A percentile compares a stretch with the other conserved stretches of the same genome.
phyloP scores from a whole-genome alignment of 768 basidiomycete species.

The Hygrophoropsis aurantiaca region DNA sequence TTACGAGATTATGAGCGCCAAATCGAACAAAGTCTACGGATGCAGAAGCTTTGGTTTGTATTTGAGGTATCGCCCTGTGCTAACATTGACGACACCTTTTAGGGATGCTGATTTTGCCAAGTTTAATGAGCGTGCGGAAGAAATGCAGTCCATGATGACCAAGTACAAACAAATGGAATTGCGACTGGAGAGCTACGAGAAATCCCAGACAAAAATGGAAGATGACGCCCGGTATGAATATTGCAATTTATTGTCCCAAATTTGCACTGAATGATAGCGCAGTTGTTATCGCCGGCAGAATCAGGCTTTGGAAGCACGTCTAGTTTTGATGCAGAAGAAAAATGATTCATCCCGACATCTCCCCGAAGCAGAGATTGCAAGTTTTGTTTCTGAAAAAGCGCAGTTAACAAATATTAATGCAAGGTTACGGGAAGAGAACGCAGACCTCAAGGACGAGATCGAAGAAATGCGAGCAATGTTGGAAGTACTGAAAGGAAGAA shows the following conservation, averaged over 20 bases:
- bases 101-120: conserved; percentile 78
- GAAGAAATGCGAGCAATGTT: conserved; percentile 74
- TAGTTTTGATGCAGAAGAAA: conserved; percentile 46
- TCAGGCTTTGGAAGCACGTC: conserved; percentile 58
- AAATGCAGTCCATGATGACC: conserved; percentile 55
- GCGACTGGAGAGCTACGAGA: conserved; percentile 57
- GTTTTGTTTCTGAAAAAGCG: conserved; percentile 47
- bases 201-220: conserved; percentile 53
- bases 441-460: conserved; percentile 49
- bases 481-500: conserved; percentile 58
- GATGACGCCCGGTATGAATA: conserved; percentile 54
- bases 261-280: conserved; percentile 3
- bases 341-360: conserved; percentile 33
- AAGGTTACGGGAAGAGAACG: conserved; percentile 59
- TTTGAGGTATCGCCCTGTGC: not conserved
- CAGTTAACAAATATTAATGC: conserved; percentile 48
- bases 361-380: conserved; percentile 42
- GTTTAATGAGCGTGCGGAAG: conserved; percentile 62
- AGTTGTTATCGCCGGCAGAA: conserved; percentile 62
- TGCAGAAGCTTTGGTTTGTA: conserved; percentile 76
- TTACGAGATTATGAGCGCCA: conserved; percentile 84
- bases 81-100: conserved; percentile 9
- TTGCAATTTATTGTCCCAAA: not conserved
- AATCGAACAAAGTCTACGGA: conserved; percentile 76
- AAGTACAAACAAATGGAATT: conserved; percentile 67